A percentile compares a stretch with the other conserved stretches of the same genome.
These are phyloP conservation scores for Lactarius trivialis DNA, from an alignment of 768 basidiomycete genomes.

Conservation along the genomic window DNA sequence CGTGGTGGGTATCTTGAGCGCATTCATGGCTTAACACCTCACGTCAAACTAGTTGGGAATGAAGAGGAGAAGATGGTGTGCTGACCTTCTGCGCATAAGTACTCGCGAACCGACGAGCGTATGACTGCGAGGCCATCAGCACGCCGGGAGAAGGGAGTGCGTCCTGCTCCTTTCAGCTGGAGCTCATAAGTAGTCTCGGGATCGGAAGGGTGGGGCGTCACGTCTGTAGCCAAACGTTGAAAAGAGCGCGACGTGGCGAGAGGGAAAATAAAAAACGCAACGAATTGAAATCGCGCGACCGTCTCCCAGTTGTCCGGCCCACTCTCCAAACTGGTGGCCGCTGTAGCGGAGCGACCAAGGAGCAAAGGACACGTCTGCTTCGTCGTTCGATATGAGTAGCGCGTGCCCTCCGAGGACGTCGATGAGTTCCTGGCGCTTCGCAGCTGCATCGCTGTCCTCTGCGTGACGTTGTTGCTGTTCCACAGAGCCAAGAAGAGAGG, in stretches of 20 bases:
- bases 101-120: constrained; percentile 93
- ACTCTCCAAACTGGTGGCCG: constrained; percentile 88
- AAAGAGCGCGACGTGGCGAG: background rate
- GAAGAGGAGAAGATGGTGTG: constrained; percentile 3
- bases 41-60: background rate
- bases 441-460: constrained; percentile 31
- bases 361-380: constrained; percentile 33
- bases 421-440: constrained; percentile 61
- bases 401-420: constrained; percentile 78
- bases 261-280: constrained; percentile 31
- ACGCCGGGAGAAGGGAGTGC: constrained; percentile 89
- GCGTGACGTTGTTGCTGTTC: constrained; percentile 27
- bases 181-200: constrained; percentile 64
- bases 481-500: constrained; percentile 37
- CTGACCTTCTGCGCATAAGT: constrained; percentile 83
- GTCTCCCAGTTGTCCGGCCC: constrained; percentile 95
- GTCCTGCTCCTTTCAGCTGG: constrained; percentile 90
- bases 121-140: constrained; percentile 97
- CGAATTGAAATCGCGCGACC: constrained; percentile 89
- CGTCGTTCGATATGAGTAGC: constrained; percentile 48
- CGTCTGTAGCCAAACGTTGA: constrained; percentile 40
- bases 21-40: constrained; percentile 51
- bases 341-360: constrained; percentile 89
- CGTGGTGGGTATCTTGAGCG: constrained; percentile 82
- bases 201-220: constrained; percentile 61